These are phyloP conservation scores for Termitomyces eurrhizus DNA, from an alignment of 768 basidiomycete species.

Conservation along the genomic window DNA sequence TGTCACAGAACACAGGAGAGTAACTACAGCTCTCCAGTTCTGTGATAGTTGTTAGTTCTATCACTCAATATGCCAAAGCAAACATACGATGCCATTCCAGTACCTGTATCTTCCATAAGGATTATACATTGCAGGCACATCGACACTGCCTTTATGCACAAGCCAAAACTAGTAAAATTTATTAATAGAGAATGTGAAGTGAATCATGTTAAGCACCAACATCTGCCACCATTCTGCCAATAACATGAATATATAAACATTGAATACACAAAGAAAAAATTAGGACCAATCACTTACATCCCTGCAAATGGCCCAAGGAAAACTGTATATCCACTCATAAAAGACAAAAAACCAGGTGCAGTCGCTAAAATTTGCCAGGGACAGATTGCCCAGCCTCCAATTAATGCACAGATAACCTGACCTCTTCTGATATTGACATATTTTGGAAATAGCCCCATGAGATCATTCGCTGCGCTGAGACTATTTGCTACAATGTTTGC, in stretches of 20 bases:
- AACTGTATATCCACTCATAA: constrained; percentile 83
- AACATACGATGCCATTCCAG: constrained; percentile 63
- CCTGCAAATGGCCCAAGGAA: constrained; percentile 85
- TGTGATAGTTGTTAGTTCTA: constrained; percentile 19
- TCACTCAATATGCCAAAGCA: background rate
- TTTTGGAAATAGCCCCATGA: constrained; percentile 72
- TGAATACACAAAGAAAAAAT: background rate
- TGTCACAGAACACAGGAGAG: constrained; percentile 63
- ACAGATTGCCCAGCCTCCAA: constrained; percentile 83
- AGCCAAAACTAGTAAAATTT: constrained; percentile 61
- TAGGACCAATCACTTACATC: constrained; percentile 15
- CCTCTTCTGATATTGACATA: constrained; percentile 84
- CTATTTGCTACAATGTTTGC: constrained; percentile 77
- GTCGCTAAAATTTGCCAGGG: constrained; percentile 82
- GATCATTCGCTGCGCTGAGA: constrained; percentile 74
- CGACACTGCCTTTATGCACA: constrained; percentile 64
- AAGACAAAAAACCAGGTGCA: constrained; percentile 66
- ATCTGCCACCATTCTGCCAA: constrained; percentile 41
- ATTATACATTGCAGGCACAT: constrained; percentile 83
- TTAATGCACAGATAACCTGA: constrained; percentile 69
- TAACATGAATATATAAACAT: background rate
- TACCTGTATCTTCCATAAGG: constrained; percentile 80
- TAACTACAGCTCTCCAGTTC: constrained; percentile 81
- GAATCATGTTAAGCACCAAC: constrained; percentile 23
- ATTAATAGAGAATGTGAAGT: background rate